Evolutionary conservation across 169 alveolate genomes (phyloP).

Genomic region (Plasmodium coatneyi): DNA sequence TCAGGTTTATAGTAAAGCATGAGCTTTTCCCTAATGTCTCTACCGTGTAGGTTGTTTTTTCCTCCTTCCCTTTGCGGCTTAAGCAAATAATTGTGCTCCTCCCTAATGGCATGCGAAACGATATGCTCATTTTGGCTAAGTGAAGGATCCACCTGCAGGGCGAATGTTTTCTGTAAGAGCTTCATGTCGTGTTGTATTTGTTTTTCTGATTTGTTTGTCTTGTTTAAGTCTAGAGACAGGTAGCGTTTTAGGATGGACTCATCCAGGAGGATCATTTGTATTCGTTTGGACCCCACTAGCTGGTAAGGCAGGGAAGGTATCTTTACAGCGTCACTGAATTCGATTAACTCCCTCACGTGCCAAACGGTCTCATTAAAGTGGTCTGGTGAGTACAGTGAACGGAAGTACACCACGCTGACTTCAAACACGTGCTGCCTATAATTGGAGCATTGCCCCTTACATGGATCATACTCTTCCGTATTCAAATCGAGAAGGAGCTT

Average conservation of each 20-base stretch:
- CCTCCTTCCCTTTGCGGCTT: slow-evolving; percentile 92
- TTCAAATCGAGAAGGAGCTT: slow-evolving; percentile 25
- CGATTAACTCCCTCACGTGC: slow-evolving; percentile 83
- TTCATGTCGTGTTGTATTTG: slow-evolving; percentile 30
- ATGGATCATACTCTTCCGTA: not conserved
- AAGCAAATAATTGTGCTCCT: slow-evolving; percentile 78
- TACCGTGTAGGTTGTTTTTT: slow-evolving; percentile 85
- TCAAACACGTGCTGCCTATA: slow-evolving; percentile 40
- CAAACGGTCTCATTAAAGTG: slow-evolving; percentile 80
- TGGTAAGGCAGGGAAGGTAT: slow-evolving; percentile 84
- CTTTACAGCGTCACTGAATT: slow-evolving; percentile 84
- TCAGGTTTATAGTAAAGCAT: slow-evolving; percentile 58
- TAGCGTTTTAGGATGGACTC: slow-evolving; percentile 65
- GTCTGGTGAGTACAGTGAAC: slow-evolving; percentile 83
- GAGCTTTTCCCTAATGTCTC: slow-evolving; percentile 68
- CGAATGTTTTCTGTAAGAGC: slow-evolving; percentile 55
- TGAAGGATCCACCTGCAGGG: slow-evolving; percentile 74
- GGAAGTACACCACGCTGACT: slow-evolving; percentile 82
- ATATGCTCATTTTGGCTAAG: slow-evolving; percentile 18
- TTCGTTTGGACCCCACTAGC: slow-evolving; percentile 85
- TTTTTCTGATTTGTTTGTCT: slow-evolving; percentile 36
- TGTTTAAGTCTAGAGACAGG: slow-evolving; percentile 27
- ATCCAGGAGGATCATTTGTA: slow-evolving; percentile 83
- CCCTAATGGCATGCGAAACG: slow-evolving; percentile 63
- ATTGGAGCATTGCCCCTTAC: not conserved